Evolutionary conservation across 139 green algal species (phyloP), one percentile per base, ranked within the genome.

Genomic region (Pseudopediastrum boryanum): DNA sequence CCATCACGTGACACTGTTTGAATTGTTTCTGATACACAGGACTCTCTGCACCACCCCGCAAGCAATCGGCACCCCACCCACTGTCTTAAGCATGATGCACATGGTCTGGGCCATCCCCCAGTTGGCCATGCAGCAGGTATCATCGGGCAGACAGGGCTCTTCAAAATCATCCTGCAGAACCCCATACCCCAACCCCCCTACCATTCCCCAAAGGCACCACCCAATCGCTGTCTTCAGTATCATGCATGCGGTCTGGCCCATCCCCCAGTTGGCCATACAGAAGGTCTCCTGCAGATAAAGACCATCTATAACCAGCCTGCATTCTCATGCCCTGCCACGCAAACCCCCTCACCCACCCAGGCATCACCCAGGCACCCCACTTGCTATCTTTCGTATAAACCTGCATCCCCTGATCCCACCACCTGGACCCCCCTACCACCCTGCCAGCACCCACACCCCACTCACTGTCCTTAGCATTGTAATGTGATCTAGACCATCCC

Each of bases 221-320:
- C 2, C 36, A 89, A 77, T 83, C 75, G 92, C 85, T 93, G 66
- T 95, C 89, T 58, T 91, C 92, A 8, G 88, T 82, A 75, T 97
- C 97, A 85, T 95, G 96, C n/a, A 89, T 80, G 83, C 94, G 82
- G 84, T 98, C 92, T 3, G 87, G 90, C 44, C 94, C 95, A 77
- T 98, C 90, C 3, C 95, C 95, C 54, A 98, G 85, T 83, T 98
- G 93, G 4, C 96, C 95, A n/a, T n/a, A n/a, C n/a, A n/a, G n/a
- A n/a, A n/a, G n/a, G n/a, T n/a, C n/a, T n/a, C n/a, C n/a, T n/a
- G n/a, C n/a, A n/a, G n/a, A n/a, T n/a, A n/a, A n/a, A n/a, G 21
- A 21, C 16, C 50, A n/a, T 21, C 16, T 21, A 59, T 19, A 19
- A 19, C 16, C n/a, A 21, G 19, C 50, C 50, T 59, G 19, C 16